Percentiles rank a stretch among this genome's conserved stretches.
These are phyloP conservation scores for Massariosphaeria phaeospora DNA, from an alignment of 495 filamentous ascomycete species.

Conservation along the genomic window DNA sequence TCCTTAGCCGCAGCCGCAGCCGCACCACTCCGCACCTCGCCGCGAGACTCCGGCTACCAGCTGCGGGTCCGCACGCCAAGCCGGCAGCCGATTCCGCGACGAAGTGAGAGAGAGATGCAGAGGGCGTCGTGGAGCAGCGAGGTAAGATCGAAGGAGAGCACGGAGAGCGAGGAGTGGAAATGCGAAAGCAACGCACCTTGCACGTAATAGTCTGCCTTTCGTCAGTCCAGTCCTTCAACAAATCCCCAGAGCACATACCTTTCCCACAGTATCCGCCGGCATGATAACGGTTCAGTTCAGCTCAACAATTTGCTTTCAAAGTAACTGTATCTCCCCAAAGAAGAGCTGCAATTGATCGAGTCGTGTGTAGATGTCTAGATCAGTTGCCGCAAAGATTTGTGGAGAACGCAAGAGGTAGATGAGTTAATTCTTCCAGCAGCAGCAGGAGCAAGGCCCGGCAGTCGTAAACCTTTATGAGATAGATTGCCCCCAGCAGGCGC, in stretches of 20 bases:
- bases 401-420: too few species aligned
- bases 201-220: constrained; percentile 64
- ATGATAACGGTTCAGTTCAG: constrained; percentile 6
- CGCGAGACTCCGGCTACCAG: background rate
- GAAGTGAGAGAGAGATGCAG: background rate
- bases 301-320: too few species aligned
- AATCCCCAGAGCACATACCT: constrained; percentile 42
- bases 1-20: background rate
- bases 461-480: constrained; percentile 2
- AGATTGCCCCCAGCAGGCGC: background rate
- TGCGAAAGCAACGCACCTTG: constrained; percentile 50
- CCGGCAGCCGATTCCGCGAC: too few species aligned
- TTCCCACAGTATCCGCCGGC: constrained; percentile 50
- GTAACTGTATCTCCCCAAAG: too few species aligned
- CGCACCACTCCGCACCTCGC: background rate
- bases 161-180: background rate
- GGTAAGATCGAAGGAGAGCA: background rate
- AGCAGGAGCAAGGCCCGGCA: too few species aligned
- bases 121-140: background rate
- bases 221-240: constrained; percentile 2
- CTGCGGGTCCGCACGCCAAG: constrained; percentile 27
- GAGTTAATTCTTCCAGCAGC: too few species aligned
- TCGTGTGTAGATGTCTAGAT: too few species aligned
- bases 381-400: too few species aligned
- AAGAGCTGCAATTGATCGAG: too few species aligned